Evolutionary conservation across 1,284 basidiomycete species (phyloP), one percentile per base, ranked within the genome.

Genomic region (Coniferiporia sulphurascens): DNA sequence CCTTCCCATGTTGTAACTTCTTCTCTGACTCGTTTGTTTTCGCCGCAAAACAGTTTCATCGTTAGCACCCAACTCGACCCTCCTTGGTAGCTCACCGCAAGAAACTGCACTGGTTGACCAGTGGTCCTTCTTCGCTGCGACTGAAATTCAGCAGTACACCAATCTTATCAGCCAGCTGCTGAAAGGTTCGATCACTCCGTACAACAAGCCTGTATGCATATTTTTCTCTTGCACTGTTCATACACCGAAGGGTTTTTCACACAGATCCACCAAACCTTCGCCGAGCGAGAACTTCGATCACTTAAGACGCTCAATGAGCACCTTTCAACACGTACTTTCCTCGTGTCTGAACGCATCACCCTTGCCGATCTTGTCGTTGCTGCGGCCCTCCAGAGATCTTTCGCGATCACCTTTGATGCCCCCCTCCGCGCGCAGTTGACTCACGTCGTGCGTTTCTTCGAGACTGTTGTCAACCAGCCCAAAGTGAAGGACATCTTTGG

Each of bases 291-390:
- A 64, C 66, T 73, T 46, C 83, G 82, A 61, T 73, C 80, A 27
- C 78, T 93, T 55, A 76, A 75, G 57, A 84, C 82, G 65, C 79
- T 98, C 64, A 84, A 98, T 70, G 73, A 78, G 54, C 81, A 91
- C 76, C 85, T 98, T 69, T 73, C 81, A 60, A 80, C 83, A 63
- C 85, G 84, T 70, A 99, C 96, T 57, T 98, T 88, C 85, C 83
- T 98, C 68, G 94, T 95, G 59, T 89, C 88, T 68, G 93, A 98
- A 74, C 92, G 95, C 68, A 87, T 98, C 80, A 93, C 95, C 62
- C 81, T 96, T 56, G 96, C 95, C 65, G 96, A 99, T 71, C 75
- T 98, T 74, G 74, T 77, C 67, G 66, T 93, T 65, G 92, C 88
- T 48, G 73, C 79, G 46, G 66, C 80, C 68, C 71, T 93, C 65